Percentiles rank a stretch among this genome's conserved stretches.
Evolutionary conservation across 192 early-diverging fungal genomes (phyloP).

Genomic region (Diversispora epigaea): DNA sequence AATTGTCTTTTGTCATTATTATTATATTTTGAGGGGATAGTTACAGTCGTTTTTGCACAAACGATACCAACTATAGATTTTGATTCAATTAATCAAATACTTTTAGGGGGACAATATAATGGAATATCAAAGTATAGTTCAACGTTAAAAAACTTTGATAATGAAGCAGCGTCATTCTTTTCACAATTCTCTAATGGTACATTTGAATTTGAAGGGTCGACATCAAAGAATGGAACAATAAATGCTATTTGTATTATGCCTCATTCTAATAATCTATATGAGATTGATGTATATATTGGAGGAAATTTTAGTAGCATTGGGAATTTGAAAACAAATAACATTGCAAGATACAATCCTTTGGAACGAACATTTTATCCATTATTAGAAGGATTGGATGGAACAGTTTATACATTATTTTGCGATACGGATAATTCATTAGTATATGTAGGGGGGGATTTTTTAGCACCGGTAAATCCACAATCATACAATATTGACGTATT

Average conservation of each 20-base stretch:
- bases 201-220: constrained; percentile 2
- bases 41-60: not conserved
- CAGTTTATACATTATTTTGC: constrained; percentile 39
- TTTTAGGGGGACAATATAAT: constrained; percentile 26
- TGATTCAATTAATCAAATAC: not conserved
- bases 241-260: constrained; percentile 23
- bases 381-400: constrained; percentile 38
- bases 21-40: constrained; percentile 5
- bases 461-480: constrained; percentile 30
- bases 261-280: not conserved
- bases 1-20: not conserved
- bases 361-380: not conserved
- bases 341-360: constrained; percentile 14
- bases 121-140: not conserved
- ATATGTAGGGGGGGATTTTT: constrained; percentile 40
- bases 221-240: constrained; percentile 14
- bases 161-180: constrained; percentile 4
- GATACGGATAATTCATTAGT: constrained; percentile 36
- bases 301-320: constrained; percentile 24
- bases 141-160: not conserved
- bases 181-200: not conserved
- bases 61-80: constrained; percentile 7
- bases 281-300: constrained; percentile 29
- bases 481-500: constrained; percentile 8
- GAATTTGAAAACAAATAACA: constrained; percentile 3